Base-by-base conservation (phyloP, 2,329 filamentous ascomycete genomes). In the Colletotrichum sojae region DNA sequence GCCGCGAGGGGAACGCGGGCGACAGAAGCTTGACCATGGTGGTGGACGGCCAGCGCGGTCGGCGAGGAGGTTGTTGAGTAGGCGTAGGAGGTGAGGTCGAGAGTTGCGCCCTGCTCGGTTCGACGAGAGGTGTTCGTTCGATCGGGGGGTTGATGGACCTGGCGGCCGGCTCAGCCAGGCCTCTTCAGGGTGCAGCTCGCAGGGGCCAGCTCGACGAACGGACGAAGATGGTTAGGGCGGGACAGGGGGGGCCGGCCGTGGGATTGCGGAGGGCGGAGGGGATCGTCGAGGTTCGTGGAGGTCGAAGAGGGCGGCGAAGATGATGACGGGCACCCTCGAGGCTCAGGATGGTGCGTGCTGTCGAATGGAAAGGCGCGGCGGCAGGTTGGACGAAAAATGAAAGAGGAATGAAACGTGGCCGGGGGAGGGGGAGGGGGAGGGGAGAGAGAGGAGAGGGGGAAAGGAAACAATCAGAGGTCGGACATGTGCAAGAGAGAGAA, bases 1-100 rank as follows among this genome's bases (percentile, higher is more conserved):
- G 81, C 67, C 83, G 79, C 64, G 81, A 80, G 48, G 81, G 80
- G 66, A 84, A 83, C 39, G 77, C 77, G 40, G 81, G 78, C 70
- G 81, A 78, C 68, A 80, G 76, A 77, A 83, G 49, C 54, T 71
- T 72, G 60, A 72, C 69, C 71, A 72, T 72, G 53, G 51, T 72
- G 53, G 51, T 31, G 57, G 49, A 22, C 5, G 51, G 45, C 36
- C 39, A 25, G 20, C 16, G 54, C 45, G 15, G 15, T 68, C 53
- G 52, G 15, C 22, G n/a, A 13, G 20, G 9, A 36, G 27, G 27
- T 10, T n/a, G 9, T 39, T 13, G 25, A n/a, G 16, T 4, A 55
- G 27, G 31, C 5, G 8, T n/a, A 40, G 36, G 20, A 27, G 13
- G 18, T 8, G 22, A 39, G 15, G n/a, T 25, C 45, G 64, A 22